Evolutionary conservation across 305 asterid genomes (phyloP).

Genomic region (Stenogyne calaminthoides): DNA sequence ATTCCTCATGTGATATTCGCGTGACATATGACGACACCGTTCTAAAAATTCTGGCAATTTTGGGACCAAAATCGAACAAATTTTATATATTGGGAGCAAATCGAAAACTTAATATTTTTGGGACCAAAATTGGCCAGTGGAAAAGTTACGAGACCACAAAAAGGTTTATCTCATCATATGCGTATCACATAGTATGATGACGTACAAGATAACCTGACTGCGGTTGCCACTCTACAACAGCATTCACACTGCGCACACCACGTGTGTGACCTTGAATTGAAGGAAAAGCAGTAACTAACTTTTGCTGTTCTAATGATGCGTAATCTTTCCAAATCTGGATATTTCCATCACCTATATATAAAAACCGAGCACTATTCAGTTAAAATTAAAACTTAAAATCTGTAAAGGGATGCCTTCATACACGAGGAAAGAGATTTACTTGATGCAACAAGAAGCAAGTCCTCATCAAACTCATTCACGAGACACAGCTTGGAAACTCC

Average conservation of each 20-base stretch:
- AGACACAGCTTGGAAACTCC: conserved; percentile 95
- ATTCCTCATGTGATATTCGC: too few species aligned
- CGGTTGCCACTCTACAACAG: conserved; percentile 99
- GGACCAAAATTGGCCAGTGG: too few species aligned
- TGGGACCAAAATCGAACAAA: too few species aligned
- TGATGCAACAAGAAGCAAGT: conserved; percentile 96
- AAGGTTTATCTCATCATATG: too few species aligned
- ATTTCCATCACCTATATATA: conserved; percentile 79
- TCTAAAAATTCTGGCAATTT: too few species aligned
- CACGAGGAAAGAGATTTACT: conserved; percentile 52
- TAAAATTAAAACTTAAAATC: conserved; percentile 4
- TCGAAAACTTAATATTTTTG: too few species aligned
- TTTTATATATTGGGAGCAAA: too few species aligned
- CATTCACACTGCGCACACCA: conserved; percentile 83
- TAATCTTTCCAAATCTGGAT: conserved; percentile 95
- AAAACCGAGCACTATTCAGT: conserved; percentile 22
- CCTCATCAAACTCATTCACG: conserved; percentile 89
- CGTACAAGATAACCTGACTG: conserved; percentile 96
- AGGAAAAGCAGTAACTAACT: conserved; percentile 85
- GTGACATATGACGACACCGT: too few species aligned
- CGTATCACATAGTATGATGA: neutral
- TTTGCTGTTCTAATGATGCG: conserved; percentile 69
- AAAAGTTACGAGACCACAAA: too few species aligned
- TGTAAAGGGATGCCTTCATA: conserved; percentile 15
- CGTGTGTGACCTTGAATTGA: conserved; percentile 90